Conservation (phyloP, 495 filamentous ascomycete species). For the Peziza echinospora region DNA sequence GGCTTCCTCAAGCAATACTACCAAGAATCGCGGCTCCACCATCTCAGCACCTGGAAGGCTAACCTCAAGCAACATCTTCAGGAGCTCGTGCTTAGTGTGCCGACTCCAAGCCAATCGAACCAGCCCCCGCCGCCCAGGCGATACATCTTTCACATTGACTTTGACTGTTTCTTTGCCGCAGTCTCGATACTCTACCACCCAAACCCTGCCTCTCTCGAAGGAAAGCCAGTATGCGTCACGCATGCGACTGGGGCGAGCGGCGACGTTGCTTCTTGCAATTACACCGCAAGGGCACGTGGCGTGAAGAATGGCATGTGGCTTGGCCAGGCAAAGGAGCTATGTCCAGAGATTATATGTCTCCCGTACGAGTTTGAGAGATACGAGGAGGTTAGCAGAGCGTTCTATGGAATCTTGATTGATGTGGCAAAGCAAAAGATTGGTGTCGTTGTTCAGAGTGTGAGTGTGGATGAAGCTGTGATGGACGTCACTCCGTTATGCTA, state of each 20-base stretch:
- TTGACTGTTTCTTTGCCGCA: conserved; percentile 93
- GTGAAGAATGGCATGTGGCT: conserved; percentile 99
- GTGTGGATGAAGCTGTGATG: conserved; percentile 61
- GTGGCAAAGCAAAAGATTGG: too few relatives aligned
- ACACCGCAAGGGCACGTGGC: conserved; percentile 62
- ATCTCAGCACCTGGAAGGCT: conserved; percentile 49
- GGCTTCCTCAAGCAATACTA: conserved; percentile 89
- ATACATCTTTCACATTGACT: conserved; percentile 90
- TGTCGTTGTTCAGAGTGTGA: conserved; percentile 57
- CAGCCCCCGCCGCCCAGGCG: conserved; percentile 38
- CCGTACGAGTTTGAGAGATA: conserved; percentile 90
- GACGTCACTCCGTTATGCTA: conserved; percentile 12
- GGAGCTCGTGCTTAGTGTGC: conserved; percentile 26
- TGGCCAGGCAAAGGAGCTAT: conserved; percentile 64
- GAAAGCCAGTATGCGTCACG: conserved; percentile 75
- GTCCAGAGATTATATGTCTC: conserved; percentile 62
- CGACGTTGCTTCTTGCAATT: conserved; percentile 95
- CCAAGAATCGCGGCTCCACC: conserved; percentile 77
- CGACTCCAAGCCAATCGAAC: conserved; percentile 7
- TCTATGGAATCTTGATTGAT: conserved; percentile 78
- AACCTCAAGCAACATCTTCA: conserved; percentile 28
- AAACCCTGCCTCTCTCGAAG: conserved; percentile 32
- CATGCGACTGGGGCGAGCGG: conserved; percentile 43
- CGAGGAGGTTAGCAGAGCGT: conserved; percentile 70
- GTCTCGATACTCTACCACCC: conserved; percentile 62